phyloP scores from a whole-genome alignment of 164 flowering plant species.

The Vitis amurensis region DNA sequence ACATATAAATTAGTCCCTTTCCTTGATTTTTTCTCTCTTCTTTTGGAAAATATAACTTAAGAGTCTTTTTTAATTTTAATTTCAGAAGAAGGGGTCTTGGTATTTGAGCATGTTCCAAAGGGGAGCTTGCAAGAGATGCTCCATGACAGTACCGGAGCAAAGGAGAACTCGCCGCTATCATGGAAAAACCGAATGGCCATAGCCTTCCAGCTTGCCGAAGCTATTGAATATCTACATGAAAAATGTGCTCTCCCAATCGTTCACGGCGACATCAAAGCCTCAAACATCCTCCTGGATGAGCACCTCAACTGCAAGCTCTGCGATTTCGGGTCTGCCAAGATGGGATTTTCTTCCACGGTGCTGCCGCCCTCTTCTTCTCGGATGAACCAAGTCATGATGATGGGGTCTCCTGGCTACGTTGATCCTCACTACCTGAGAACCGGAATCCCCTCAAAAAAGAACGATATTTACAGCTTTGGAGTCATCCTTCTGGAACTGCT shows the following conservation, averaged over 20 bases:
- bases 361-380: conserved; percentile 23
- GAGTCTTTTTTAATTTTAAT: no score
- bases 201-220: conserved; percentile 63
- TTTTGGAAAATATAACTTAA: background rate
- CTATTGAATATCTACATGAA: conserved; percentile 67
- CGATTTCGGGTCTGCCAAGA: conserved; percentile 74
- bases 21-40: background rate
- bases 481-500: conserved; percentile 67
- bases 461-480: conserved; percentile 76
- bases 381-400: conserved; percentile 23
- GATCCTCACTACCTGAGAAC: conserved; percentile 78
- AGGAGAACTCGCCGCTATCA: conserved; percentile 22
- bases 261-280: conserved; percentile 79
- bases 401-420: conserved; percentile 80
- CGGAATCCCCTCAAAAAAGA: conserved; percentile 76
- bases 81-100: conserved; percentile 61
- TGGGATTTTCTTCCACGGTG: conserved; percentile 60
- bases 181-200: conserved; percentile 62
- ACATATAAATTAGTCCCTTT: background rate
- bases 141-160: conserved; percentile 13
- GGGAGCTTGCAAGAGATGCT: conserved; percentile 71
- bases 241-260: conserved; percentile 51
- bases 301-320: conserved; percentile 62
- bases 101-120: conserved; percentile 59
- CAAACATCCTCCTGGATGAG: conserved; percentile 71